Evolutionary conservation across 83 land plant genomes (phyloP).

Genomic region (Picea abies): DNA sequence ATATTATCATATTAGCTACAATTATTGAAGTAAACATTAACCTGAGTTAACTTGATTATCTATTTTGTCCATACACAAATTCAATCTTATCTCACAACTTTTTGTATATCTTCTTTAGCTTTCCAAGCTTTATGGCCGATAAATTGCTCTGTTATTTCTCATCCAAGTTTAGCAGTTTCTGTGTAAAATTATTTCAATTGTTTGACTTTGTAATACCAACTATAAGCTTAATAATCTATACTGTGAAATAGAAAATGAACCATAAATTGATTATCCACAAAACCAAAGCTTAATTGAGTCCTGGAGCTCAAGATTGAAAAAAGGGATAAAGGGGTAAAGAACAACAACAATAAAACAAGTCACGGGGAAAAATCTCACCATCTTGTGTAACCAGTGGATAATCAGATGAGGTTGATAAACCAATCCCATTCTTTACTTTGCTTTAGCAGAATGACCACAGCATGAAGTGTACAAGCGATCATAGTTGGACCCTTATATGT

Average conservation of each 20-base stretch:
- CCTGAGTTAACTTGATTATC: neutral
- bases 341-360: neutral
- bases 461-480: no score
- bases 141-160: neutral
- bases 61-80: neutral
- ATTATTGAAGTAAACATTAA: neutral
- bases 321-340: neutral
- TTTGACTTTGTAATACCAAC: neutral
- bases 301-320: neutral
- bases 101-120: neutral
- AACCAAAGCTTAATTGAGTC: no score
- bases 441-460: constrained; percentile 56
- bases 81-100: neutral
- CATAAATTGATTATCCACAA: neutral
- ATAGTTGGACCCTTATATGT: no score
- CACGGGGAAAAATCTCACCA: constrained; percentile 42
- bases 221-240: neutral
- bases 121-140: neutral
- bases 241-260: neutral
- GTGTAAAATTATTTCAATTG: neutral
- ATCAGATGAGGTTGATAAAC: constrained; percentile 80
- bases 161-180: neutral
- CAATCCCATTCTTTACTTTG: constrained; percentile 74
- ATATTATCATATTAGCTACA: neutral
- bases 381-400: constrained; percentile 88